Percentiles rank a stretch among this genome's conserved stretches.
Evolutionary conservation across 345 rosid species (phyloP).

Genomic region (Eucalyptus marginata): DNA sequence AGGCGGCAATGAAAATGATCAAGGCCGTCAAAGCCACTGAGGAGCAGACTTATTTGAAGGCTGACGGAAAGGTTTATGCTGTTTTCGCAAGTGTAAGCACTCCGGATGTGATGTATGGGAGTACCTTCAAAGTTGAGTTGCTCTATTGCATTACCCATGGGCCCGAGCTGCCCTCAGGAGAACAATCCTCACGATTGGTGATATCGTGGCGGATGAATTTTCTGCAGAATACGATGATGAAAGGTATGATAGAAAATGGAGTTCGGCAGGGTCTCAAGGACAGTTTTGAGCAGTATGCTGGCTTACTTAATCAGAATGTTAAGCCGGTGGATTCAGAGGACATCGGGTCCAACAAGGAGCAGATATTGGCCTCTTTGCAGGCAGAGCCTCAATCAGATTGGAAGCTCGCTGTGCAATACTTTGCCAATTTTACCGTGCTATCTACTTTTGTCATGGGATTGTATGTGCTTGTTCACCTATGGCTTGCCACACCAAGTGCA

Average conservation of each 20-base stretch:
- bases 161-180: conserved; percentile 72
- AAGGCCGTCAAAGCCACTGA: conserved; percentile 81
- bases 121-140: conserved; percentile 23
- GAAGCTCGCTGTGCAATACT: conserved; percentile 75
- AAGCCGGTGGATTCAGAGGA: conserved; percentile 79
- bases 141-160: conserved; percentile 72
- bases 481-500: conserved; percentile 46
- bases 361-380: conserved; percentile 71
- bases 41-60: conserved; percentile 74
- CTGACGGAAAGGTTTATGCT: conserved; percentile 59
- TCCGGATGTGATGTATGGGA: conserved; percentile 68
- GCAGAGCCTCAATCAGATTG: conserved; percentile 77
- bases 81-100: conserved; percentile 57
- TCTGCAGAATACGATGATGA: conserved; percentile 90
- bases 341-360: conserved; percentile 71
- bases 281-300: conserved; percentile 55
- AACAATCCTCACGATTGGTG: conserved; percentile 61
- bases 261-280: conserved; percentile 81
- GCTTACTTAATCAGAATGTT: conserved; percentile 50
- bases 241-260: conserved; percentile 90
- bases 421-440: conserved; percentile 73
- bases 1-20: conserved; percentile 67
- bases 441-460: conserved; percentile 56
- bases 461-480: conserved; percentile 63
- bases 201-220: conserved; percentile 88